A percentile compares a stretch with the other conserved stretches of the same genome.
Conservation (phyloP, 208 protist species). For the Sergeia podlipaevii region DNA sequence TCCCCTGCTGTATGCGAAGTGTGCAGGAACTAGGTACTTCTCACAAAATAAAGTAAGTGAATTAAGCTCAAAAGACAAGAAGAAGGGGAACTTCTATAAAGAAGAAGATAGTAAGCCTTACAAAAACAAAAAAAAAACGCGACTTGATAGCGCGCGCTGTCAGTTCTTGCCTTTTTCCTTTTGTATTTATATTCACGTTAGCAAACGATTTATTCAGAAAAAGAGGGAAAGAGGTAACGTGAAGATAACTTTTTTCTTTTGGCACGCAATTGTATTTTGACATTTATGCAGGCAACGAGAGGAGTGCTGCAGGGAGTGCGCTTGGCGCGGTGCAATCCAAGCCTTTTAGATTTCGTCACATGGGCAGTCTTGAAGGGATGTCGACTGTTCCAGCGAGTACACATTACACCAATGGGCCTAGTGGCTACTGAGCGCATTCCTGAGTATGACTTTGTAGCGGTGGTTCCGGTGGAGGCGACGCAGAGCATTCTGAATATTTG, state of each 20-base stretch:
- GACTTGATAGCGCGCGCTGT: too few relatives aligned
- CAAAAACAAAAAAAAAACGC: too few relatives aligned
- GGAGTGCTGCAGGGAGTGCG: slow-evolving; percentile 51
- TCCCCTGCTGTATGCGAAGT: too few relatives aligned
- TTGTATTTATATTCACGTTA: neutral
- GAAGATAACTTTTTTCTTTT: slow-evolving; percentile 8
- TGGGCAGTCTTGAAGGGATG: slow-evolving; percentile 85
- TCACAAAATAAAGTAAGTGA: too few relatives aligned
- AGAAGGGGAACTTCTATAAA: too few relatives aligned
- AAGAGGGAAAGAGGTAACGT: too few relatives aligned
- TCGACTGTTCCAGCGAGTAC: slow-evolving; percentile 82
- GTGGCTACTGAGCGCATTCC: slow-evolving; percentile 76
- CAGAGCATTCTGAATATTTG: slow-evolving; percentile 67
- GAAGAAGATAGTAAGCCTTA: too few relatives aligned
- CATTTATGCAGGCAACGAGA: neutral
- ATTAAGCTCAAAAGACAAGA: too few relatives aligned
- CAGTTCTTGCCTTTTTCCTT: too few relatives aligned
- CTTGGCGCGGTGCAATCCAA: slow-evolving; percentile 77
- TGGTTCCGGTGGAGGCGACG: slow-evolving; percentile 71
- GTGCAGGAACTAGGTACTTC: too few relatives aligned
- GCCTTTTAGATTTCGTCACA: slow-evolving; percentile 83
- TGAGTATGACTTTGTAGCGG: slow-evolving; percentile 83
- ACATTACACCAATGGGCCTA: slow-evolving; percentile 74
- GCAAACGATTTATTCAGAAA: too few relatives aligned
- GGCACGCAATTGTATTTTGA: neutral